Base-by-base conservation (phyloP, 2,329 filamentous ascomycete genomes). In the Diplocarpon rosae region DNA sequence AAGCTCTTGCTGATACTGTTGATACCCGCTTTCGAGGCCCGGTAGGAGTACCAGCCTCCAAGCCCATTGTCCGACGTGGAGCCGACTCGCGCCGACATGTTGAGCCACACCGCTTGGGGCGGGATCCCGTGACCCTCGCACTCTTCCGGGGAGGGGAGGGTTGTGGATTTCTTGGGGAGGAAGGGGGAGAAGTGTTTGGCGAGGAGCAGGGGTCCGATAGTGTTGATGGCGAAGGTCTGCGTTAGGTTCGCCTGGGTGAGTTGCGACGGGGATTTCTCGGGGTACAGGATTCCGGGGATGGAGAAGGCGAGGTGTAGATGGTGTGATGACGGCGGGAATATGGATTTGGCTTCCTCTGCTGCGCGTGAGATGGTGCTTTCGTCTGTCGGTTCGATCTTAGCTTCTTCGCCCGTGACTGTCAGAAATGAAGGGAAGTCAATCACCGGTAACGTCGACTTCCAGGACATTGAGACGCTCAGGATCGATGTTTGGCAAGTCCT, bases 1-100 rank as follows among this genome's bases (percentile, higher is more conserved):
- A 87, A 78, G 6, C 75, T 82, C 64, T 80, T 84, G 7, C 76
- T 76, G 11, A 87, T 46, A 57, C 80, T 80, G 52, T 80, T 86
- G 3, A 90, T 77, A 2, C 72, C 84, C 0, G 84, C 76, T 63
- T 92, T 93, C 42, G 76, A 81, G 7, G 81, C 76, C 12, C 86
- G 78, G 62, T 92, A 92, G 45, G 73, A 78, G 62, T 87, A 93
- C 86, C 85, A 92, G 0, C 86, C 86, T 2, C 85, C 86, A 0
- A 80, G 68, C 2, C 65, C 59, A 57, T 93, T 90, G 55, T 90
- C 84, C 0, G 72, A 67, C 16, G 83, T 82, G 28, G 75, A 82
- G 9, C 85, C 85, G 0, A 93, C 83, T 35, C 86, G 76, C 1
- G 85, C 86, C 5, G 82, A 81, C 78, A 88, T 83, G 57, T 76